Evolutionary conservation across 495 filamentous ascomycete genomes (phyloP).

Genomic region (Lepidopterella palustris): DNA sequence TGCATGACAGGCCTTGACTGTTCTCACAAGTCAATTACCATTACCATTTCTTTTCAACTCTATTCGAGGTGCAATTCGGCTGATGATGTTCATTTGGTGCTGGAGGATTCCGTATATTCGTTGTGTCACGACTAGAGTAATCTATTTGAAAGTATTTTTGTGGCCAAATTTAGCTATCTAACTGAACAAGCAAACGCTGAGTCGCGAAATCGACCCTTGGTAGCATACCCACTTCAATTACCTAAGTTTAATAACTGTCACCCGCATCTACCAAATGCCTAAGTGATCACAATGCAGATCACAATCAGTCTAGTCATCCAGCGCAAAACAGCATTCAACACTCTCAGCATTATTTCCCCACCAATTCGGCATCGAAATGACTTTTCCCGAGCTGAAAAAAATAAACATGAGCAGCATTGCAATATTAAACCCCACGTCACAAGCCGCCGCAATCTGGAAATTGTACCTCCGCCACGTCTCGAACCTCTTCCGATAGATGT

Average conservation of each 20-base stretch:
- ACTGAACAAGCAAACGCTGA: too few species aligned
- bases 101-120: too few species aligned
- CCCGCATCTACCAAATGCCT: background rate
- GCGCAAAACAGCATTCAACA: constrained; percentile 26
- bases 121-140: too few species aligned
- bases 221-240: background rate
- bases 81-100: too few species aligned
- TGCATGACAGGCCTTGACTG: too few species aligned
- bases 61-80: too few species aligned
- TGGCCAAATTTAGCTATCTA: too few species aligned
- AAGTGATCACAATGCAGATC: background rate
- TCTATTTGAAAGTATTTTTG: too few species aligned
- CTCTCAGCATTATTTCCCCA: constrained; percentile 46
- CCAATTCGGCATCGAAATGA: constrained; percentile 51
- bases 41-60: too few species aligned
- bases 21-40: too few species aligned
- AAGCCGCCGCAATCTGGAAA: constrained; percentile 50
- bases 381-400: constrained; percentile 48
- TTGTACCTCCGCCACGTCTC: constrained; percentile 53
- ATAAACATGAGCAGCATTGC: constrained; percentile 53
- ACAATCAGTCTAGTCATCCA: too few species aligned
- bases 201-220: too few species aligned
- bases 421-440: constrained; percentile 53
- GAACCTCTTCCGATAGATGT: constrained; percentile 31
- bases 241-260: background rate